phyloP scores from a whole-genome alignment of 176 grass and related monocot species.

The Avena insularis region DNA sequence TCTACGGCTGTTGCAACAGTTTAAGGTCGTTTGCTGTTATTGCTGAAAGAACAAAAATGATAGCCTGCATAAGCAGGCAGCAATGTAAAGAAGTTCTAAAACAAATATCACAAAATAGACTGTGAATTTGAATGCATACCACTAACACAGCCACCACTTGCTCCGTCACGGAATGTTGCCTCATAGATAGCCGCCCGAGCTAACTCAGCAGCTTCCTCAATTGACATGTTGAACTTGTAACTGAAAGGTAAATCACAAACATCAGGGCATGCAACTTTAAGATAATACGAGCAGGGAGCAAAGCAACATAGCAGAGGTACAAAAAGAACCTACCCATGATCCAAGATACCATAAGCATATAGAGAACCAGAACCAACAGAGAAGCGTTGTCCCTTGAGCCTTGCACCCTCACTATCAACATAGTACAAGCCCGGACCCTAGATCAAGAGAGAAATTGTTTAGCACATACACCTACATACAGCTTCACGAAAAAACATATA shows the following conservation, averaged over 20 bases:
- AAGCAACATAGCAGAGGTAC: slow-evolving; percentile 3
- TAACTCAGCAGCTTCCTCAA: slow-evolving; percentile 81
- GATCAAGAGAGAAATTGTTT: slow-evolving; percentile 22
- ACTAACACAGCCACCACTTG: slow-evolving; percentile 89
- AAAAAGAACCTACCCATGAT: slow-evolving; percentile 66
- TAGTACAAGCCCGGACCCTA: slow-evolving; percentile 97
- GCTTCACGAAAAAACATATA: background rate
- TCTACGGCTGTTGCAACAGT: background rate
- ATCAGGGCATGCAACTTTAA: background rate
- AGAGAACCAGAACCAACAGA: slow-evolving; percentile 96
- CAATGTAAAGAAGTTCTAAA: background rate
- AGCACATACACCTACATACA: slow-evolving; percentile 9
- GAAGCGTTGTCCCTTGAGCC: slow-evolving; percentile 80
- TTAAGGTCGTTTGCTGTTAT: background rate
- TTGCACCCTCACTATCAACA: slow-evolving; percentile 96
- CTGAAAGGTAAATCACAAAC: slow-evolving; percentile 49
- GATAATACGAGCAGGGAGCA: background rate
- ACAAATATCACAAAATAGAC: slow-evolving; percentile 11
- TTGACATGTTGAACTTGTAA: slow-evolving; percentile 77
- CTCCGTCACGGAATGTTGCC: slow-evolving; percentile 89
- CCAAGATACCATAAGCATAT: slow-evolving; percentile 92
- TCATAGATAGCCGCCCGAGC: slow-evolving; percentile 88
- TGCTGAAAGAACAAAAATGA: slow-evolving; percentile 3
- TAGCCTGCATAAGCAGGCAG: background rate
- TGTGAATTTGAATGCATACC: slow-evolving; percentile 55